phyloP scores from a whole-genome alignment of 768 basidiomycete genomes.

The Leccinum barrowsii region DNA sequence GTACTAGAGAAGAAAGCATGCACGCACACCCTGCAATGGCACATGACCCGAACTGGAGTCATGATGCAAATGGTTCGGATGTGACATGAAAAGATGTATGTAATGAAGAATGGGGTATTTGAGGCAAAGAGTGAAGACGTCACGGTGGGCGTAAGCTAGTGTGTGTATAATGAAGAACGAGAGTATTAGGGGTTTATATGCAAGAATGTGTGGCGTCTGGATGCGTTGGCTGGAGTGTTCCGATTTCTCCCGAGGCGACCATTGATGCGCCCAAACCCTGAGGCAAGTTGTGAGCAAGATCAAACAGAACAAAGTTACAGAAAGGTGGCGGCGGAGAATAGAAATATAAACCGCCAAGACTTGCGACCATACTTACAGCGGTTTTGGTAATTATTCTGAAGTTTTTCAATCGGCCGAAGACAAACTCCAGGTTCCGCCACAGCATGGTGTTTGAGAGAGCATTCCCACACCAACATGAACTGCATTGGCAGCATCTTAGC shows the following conservation, averaged over 20 bases:
- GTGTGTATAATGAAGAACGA: background rate
- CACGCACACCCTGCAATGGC: constrained; percentile 8
- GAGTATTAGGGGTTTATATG: background rate
- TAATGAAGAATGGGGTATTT: background rate
- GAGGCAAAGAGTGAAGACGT: background rate
- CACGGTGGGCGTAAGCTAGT: background rate
- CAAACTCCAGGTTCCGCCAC: background rate
- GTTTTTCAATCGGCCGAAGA: background rate
- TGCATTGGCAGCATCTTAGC: background rate
- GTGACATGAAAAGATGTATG: constrained; percentile 5
- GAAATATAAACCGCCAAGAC: background rate
- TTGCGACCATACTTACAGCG: background rate
- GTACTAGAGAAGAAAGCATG: background rate
- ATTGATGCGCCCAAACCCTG: background rate
- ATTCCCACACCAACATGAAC: background rate
- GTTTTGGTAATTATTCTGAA: too few relatives aligned
- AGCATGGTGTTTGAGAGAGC: background rate
- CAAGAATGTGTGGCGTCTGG: background rate
- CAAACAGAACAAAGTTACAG: background rate
- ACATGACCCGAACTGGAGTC: background rate
- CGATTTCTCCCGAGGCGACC: background rate
- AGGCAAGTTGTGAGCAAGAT: background rate
- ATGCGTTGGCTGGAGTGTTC: background rate
- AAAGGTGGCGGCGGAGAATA: too few relatives aligned
- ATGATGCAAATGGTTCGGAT: background rate